Base-by-base conservation (phyloP, 75 land plant species). In the Azolla pinnata region DNA sequence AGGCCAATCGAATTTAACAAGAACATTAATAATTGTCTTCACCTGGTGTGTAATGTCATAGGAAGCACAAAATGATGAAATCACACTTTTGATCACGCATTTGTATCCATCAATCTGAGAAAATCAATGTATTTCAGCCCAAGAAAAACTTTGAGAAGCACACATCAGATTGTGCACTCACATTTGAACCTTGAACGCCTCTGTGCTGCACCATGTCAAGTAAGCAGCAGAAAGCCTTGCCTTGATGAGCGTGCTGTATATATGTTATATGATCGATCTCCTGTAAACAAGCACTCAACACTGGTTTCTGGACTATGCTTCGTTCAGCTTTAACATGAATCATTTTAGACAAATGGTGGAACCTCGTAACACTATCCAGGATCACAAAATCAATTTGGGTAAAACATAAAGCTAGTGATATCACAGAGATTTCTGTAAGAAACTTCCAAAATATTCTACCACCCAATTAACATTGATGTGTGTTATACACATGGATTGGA, bases 191-290 rank as follows among this genome's bases (percentile, higher is more conserved):
- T 47, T 72, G 68, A 52, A 88, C 64, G 32, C 60, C 34, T 50
- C 81, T 79, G 60, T 73, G 70, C 7, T 66, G 73, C 53, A 93
- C 77, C 64, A 85, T 68, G 38, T 85, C 76, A 27, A 81, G 57
- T 44, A 83, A 57, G 60, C 60, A 81, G 27, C 30, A 53, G 35
- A 78, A 74, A 21, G 96, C 75, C 61, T 72, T 81, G 59, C 55
- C 75, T 28, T 81, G 75, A 70, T 83, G 77, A 14, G 95, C 90
- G 77, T 79, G 95, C 17, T 79, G 85, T 38, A 79, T 86, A 72
- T 93, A 88, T 32, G 59, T 73, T 24, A 72, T 60, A 76, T 88
- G 90, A 70, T 93, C 87, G 62, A 88, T 73, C 27, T 93, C 95
- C 98, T 93, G 88, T 51, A 0, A 14, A n/a, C n/a, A n/a, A n/a